A percentile compares a stretch with the other conserved stretches of the same genome.
phyloP scores from a whole-genome alignment of 805 yeast genomes.

The Metschnikowia similis region DNA sequence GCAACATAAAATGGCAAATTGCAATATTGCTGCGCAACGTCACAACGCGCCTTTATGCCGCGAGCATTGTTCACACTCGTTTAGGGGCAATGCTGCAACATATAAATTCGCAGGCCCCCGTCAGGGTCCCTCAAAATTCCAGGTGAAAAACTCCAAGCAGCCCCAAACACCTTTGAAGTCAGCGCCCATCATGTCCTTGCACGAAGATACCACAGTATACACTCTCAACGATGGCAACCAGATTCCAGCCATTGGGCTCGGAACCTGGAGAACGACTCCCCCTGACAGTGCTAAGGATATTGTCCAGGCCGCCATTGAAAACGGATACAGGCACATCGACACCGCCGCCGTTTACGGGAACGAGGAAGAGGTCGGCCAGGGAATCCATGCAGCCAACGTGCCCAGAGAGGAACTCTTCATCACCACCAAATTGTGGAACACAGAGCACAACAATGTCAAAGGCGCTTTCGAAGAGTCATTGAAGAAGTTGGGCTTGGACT shows the following conservation, averaged over 20 bases:
- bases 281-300: slow-evolving; percentile 50
- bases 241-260: slow-evolving; percentile 17
- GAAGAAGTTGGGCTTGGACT: slow-evolving; percentile 52
- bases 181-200: slow-evolving; percentile 10
- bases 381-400: slow-evolving; percentile 12
- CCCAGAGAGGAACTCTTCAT: slow-evolving; percentile 63
- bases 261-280: slow-evolving; percentile 59
- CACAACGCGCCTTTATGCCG: background rate
- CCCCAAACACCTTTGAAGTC: background rate
- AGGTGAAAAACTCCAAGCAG: background rate
- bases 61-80: background rate
- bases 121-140: background rate
- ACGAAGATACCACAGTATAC: slow-evolving; percentile 7
- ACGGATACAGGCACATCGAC: slow-evolving; percentile 18
- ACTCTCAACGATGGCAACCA: slow-evolving; percentile 13
- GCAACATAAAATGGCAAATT: background rate
- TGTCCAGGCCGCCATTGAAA: slow-evolving; percentile 53
- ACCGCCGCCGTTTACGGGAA: slow-evolving; percentile 15
- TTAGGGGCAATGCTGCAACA: background rate
- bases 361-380: slow-evolving; percentile 15
- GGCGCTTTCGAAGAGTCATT: slow-evolving; percentile 58
- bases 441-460: slow-evolving; percentile 51
- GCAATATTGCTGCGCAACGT: background rate
- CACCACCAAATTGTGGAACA: slow-evolving; percentile 68
- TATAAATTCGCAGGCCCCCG: background rate